Percentiles rank a stretch among this genome's conserved stretches.
These are phyloP conservation scores for Fusarium hainanense DNA, from an alignment of 2,329 filamentous ascomycete species.

Conservation along the genomic window DNA sequence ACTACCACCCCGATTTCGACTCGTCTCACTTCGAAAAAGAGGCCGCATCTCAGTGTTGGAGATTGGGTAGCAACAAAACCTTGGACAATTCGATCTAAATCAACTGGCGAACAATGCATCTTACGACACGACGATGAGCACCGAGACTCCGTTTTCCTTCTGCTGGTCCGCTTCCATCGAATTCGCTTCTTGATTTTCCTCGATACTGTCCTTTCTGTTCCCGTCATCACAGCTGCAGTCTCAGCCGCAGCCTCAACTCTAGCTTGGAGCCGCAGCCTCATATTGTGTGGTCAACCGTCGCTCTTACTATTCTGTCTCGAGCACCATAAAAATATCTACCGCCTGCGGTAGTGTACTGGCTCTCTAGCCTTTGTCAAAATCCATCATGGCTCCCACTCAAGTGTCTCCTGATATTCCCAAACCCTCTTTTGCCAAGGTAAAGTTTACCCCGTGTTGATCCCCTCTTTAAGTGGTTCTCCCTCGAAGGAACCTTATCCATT, in stretches of 20 bases:
- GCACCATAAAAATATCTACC: conserved; percentile 30
- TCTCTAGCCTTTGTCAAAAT: conserved; percentile 35
- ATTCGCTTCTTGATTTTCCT: conserved; percentile 64
- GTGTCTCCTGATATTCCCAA: conserved; percentile 62
- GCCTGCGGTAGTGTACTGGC: conserved; percentile 39
- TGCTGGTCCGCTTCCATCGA: conserved; percentile 64
- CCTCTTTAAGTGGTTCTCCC: conserved; percentile 18
- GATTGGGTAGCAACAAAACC: conserved; percentile 35
- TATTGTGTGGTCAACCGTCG: conserved; percentile 31
- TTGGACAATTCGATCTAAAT: conserved; percentile 35
- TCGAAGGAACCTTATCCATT: conserved; percentile 7
- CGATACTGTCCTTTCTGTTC: conserved; percentile 48
- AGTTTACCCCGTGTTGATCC: conserved; percentile 10
- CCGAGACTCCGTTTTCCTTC: conserved; percentile 60
- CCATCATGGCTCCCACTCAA: conserved; percentile 60
- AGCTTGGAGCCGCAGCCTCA: conserved; percentile 34
- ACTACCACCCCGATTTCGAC: conserved; percentile 26
- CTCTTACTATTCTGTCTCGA: conserved; percentile 29
- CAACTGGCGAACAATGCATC: conserved; percentile 50
- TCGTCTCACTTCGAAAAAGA: conserved; percentile 32
- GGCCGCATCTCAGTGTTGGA: conserved; percentile 11
- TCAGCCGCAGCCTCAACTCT: conserved; percentile 33
- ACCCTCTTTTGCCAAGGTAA: conserved; percentile 82
- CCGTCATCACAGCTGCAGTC: conserved; percentile 42
- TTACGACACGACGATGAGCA: conserved; percentile 66